Conservation (phyloP, 2,329 filamentous ascomycete genomes). For the Alternaria arborescens region DNA sequence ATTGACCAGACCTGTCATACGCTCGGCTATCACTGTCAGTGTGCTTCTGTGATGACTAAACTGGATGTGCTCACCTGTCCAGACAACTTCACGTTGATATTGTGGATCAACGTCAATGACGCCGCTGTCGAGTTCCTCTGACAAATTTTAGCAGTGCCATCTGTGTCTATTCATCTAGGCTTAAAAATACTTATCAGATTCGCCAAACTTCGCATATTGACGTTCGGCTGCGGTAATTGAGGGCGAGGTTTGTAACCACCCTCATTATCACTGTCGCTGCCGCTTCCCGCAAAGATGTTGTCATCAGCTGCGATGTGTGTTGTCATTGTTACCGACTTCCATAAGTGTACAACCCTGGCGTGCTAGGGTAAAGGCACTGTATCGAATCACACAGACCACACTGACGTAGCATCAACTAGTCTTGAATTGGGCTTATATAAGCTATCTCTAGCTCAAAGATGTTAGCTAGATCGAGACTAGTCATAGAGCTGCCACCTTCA, state of each 20-base stretch:
- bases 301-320: constrained; percentile 5
- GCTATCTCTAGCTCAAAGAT: neutral
- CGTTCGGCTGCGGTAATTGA: constrained; percentile 28
- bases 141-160: constrained; percentile 5
- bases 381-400: constrained; percentile 1
- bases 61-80: constrained; percentile 39
- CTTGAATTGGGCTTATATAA: neutral
- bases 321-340: constrained; percentile 7
- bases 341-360: constrained; percentile 9
- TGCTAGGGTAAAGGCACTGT: neutral
- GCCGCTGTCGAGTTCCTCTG: constrained; percentile 33
- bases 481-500: neutral
- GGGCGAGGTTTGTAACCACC: constrained; percentile 36
- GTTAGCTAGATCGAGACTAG: neutral
- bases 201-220: constrained; percentile 29
- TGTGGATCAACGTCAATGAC: constrained; percentile 55
- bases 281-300: neutral
- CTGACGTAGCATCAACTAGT: neutral
- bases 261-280: constrained; percentile 8
- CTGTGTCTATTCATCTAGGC: no score
- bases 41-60: neutral
- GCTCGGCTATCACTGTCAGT: constrained; percentile 31
- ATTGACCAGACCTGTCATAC: constrained; percentile 47
- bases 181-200: constrained; percentile 38
- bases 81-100: constrained; percentile 59